Percentiles rank a stretch among this genome's conserved stretches.
phyloP scores from a whole-genome alignment of 371 early-diverging fungal genomes.

The Choanephora cucurbitarum region DNA sequence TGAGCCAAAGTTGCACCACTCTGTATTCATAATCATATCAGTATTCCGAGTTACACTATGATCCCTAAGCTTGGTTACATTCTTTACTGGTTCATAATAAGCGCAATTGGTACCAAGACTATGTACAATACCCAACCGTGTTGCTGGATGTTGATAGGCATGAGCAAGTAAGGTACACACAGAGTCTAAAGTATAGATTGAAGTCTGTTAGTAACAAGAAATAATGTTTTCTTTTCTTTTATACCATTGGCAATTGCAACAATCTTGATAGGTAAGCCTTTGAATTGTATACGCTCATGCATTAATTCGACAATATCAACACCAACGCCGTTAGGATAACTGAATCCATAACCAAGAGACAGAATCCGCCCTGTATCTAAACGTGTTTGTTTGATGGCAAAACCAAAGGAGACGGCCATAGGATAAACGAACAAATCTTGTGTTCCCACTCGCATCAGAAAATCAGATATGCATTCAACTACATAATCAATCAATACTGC shows the following conservation, averaged over 20 bases:
- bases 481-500: conserved; percentile 84
- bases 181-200: conserved; percentile 80
- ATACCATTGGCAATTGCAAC: conserved; percentile 78
- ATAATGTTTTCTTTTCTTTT: too few species aligned
- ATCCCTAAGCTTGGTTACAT: conserved; percentile 69
- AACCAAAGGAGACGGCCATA: conserved; percentile 53
- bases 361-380: conserved; percentile 41
- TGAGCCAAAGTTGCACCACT: conserved; percentile 85
- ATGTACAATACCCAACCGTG: conserved; percentile 86
- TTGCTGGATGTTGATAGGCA: conserved; percentile 83
- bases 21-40: conserved; percentile 90
- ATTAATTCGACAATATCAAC: conserved; percentile 48
- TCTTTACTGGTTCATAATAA: conserved; percentile 77
- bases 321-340: conserved; percentile 50
- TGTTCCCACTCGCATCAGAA: conserved; percentile 45
- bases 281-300: conserved; percentile 42
- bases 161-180: conserved; percentile 91
- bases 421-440: conserved; percentile 52
- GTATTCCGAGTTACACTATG: conserved; percentile 31
- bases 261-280: conserved; percentile 46
- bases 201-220: too few species aligned
- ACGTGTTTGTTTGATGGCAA: conserved; percentile 48
- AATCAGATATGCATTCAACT: conserved; percentile 66
- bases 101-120: conserved; percentile 97
- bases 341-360: conserved; percentile 42